Conservation (phyloP, 352 stramenopile genomes). For the Globisporangium orthogonon region DNA sequence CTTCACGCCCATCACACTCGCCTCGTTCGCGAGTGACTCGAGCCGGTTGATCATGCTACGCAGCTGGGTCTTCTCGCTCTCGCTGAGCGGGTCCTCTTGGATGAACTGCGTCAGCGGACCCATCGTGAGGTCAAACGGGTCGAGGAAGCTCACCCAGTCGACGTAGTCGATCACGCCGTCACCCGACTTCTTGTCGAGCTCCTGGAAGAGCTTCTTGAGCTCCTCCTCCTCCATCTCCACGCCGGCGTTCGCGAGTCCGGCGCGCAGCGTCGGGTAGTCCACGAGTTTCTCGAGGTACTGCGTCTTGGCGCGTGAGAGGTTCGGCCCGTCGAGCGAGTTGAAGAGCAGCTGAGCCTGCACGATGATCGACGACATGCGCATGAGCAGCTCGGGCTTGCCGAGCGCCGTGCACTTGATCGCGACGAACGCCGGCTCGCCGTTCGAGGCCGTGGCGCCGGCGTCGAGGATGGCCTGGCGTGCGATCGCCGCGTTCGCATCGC, state of each 20-base stretch:
- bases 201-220: constrained; percentile 53
- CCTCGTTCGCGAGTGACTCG: constrained; percentile 66
- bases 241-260: constrained; percentile 61
- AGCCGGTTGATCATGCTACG: constrained; percentile 88
- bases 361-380: constrained; percentile 92
- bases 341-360: constrained; percentile 91
- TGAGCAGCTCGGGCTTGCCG: constrained; percentile 93
- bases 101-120: constrained; percentile 86
- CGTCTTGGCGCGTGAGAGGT: constrained; percentile 77
- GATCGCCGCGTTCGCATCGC: constrained; percentile 89
- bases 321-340: constrained; percentile 84
- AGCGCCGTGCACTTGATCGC: constrained; percentile 97
- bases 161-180: constrained; percentile 92
- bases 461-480: constrained; percentile 78
- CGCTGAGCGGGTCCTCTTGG: constrained; percentile 65
- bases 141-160: constrained; percentile 92
- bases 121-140: constrained; percentile 88
- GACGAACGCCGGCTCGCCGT: constrained; percentile 85
- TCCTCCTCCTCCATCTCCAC: constrained; percentile 58
- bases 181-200: constrained; percentile 52
- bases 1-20: constrained; percentile 71
- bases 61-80: constrained; percentile 87
- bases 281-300: constrained; percentile 77
- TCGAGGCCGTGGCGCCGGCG: constrained; percentile 30
- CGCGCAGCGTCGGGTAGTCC: constrained; percentile 71